A percentile compares a stretch with the other conserved stretches of the same genome.
These are phyloP conservation scores for Myxozyma udenii DNA, from an alignment of 805 yeast genomes.

Conservation along the genomic window DNA sequence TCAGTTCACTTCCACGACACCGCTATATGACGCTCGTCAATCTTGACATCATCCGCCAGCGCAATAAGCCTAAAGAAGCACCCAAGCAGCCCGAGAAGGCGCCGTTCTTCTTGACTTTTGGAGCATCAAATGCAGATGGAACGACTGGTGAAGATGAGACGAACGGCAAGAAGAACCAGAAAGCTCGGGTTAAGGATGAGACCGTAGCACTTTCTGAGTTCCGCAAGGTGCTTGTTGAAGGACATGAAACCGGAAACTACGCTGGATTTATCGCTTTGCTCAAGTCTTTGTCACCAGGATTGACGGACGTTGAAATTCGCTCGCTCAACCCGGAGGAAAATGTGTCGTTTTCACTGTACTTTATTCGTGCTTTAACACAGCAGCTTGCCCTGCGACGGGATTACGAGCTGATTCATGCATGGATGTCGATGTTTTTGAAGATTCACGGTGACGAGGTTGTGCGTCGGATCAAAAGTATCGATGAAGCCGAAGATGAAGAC, in stretches of 20 bases:
- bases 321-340: constrained; percentile 60
- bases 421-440: constrained; percentile 68
- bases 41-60: constrained; percentile 74
- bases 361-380: constrained; percentile 61
- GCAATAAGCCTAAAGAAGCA: constrained; percentile 88
- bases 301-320: constrained; percentile 81
- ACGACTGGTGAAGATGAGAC: constrained; percentile 33
- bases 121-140: constrained; percentile 3
- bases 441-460: constrained; percentile 78
- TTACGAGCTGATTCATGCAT: constrained; percentile 77
- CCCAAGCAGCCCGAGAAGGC: constrained; percentile 79
- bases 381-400: constrained; percentile 58
- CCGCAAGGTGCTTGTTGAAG: constrained; percentile 60
- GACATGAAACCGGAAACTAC: constrained; percentile 43
- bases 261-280: constrained; percentile 53
- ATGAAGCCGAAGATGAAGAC: constrained; percentile 5
- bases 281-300: constrained; percentile 65
- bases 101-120: constrained; percentile 74
- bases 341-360: constrained; percentile 55
- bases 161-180: not conserved
- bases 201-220: constrained; percentile 46
- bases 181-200: constrained; percentile 4
- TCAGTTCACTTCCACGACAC: constrained; percentile 71
- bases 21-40: constrained; percentile 77
- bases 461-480: not conserved